These are phyloP conservation scores for Calendula officinalis DNA, from an alignment of 129 eudicot species.

Conservation along the genomic window DNA sequence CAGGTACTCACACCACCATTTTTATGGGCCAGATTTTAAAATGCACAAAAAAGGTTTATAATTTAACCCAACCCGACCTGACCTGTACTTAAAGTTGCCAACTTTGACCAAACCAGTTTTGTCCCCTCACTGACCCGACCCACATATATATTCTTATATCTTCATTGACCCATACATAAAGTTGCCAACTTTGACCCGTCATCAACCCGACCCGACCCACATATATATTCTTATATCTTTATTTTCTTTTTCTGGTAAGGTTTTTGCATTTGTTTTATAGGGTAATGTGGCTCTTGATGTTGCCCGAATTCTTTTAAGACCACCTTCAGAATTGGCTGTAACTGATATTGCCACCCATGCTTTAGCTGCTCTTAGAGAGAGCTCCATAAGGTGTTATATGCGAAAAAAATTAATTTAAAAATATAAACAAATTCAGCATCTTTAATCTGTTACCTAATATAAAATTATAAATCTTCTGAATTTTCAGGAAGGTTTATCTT, in stretches of 20 bases:
- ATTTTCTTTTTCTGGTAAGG: no score
- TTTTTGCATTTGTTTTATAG: slow-evolving; percentile 31
- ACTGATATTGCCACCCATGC: slow-evolving; percentile 89
- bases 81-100: no score
- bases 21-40: no score
- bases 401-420: neutral
- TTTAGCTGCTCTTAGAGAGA: slow-evolving; percentile 59
- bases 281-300: slow-evolving; percentile 98
- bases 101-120: no score
- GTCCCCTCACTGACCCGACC: no score
- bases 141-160: no score
- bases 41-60: no score
- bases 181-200: no score
- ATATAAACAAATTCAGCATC: neutral
- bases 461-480: neutral
- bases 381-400: slow-evolving; percentile 62
- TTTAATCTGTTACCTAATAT: neutral
- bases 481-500: slow-evolving; percentile 79
- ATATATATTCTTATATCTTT: no score
- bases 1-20: slow-evolving; percentile 48
- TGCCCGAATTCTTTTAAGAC: slow-evolving; percentile 80
- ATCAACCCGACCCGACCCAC: no score
- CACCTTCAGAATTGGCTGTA: slow-evolving; percentile 64
- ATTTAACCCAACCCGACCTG: no score
- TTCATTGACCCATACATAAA: no score